phyloP scores from a whole-genome alignment of 768 basidiomycete species.

The Phlegmacium glaucopus region DNA sequence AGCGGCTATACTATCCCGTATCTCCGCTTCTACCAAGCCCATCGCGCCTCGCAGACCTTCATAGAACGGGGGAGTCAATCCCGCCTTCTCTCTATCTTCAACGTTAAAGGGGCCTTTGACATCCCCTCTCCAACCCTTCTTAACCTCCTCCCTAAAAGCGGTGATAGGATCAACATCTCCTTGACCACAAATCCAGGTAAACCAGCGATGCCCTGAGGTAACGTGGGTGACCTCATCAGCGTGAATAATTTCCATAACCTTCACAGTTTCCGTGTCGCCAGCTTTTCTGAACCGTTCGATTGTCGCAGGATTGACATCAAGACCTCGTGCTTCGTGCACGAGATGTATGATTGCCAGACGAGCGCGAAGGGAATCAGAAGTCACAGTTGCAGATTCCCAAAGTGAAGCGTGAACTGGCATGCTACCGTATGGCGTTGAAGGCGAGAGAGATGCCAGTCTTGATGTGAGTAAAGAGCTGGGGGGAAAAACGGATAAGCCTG shows the following conservation, averaged over 20 bases:
- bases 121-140: slow-evolving; percentile 64
- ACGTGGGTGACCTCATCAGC: slow-evolving; percentile 82
- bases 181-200: slow-evolving; percentile 68
- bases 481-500: neutral
- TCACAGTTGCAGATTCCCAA: slow-evolving; percentile 75
- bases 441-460: slow-evolving; percentile 57
- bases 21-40: slow-evolving; percentile 21
- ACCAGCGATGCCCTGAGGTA: slow-evolving; percentile 80
- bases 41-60: slow-evolving; percentile 66
- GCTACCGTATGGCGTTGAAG: slow-evolving; percentile 68
- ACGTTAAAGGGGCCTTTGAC: slow-evolving; percentile 83
- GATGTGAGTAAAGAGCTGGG: slow-evolving; percentile 54
- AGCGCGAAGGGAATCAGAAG: slow-evolving; percentile 61
- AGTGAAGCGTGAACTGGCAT: slow-evolving; percentile 74
- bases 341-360: slow-evolving; percentile 83
- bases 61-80: slow-evolving; percentile 70
- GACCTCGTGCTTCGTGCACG: slow-evolving; percentile 79
- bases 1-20: neutral
- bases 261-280: slow-evolving; percentile 63
- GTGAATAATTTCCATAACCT: slow-evolving; percentile 72
- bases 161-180: slow-evolving; percentile 52
- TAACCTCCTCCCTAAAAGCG: slow-evolving; percentile 71
- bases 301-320: slow-evolving; percentile 81
- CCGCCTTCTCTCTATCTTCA: slow-evolving; percentile 68
- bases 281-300: slow-evolving; percentile 69